Conservation (phyloP, 768 basidiomycete species). For the Leccinum barrowsii region DNA sequence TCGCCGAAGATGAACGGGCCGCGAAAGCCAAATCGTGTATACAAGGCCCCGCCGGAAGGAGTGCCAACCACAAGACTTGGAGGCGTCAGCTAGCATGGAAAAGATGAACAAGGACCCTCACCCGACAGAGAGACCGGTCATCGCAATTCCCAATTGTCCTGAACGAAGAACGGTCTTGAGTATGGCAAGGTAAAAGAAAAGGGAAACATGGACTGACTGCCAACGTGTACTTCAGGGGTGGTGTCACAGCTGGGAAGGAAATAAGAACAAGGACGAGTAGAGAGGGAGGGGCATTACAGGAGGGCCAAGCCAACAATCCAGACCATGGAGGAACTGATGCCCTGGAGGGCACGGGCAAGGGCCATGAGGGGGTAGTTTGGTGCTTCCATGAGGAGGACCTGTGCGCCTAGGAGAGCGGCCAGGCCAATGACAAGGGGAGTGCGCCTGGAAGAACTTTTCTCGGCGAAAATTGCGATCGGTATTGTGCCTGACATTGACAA, state of each 20-base stretch:
- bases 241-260: conserved; percentile 48
- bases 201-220: conserved; percentile 37
- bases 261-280: conserved; percentile 8
- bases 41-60: conserved; percentile 55
- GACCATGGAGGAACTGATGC: conserved; percentile 55
- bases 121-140: conserved; percentile 57
- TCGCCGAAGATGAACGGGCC: conserved; percentile 58
- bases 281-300: conserved; percentile 35
- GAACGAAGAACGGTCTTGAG: not conserved
- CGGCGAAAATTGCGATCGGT: conserved; percentile 54
- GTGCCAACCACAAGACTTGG: conserved; percentile 51
- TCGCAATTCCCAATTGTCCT: conserved; percentile 62
- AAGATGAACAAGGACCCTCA: conserved; percentile 16
- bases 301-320: conserved; percentile 63
- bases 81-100: not conserved
- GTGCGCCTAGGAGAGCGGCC: conserved; percentile 47
- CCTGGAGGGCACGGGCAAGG: conserved; percentile 56
- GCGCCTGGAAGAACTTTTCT: conserved; percentile 44
- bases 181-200: not conserved
- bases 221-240: conserved; percentile 45
- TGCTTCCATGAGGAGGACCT: conserved; percentile 62
- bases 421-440: conserved; percentile 50
- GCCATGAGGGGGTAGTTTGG: conserved; percentile 55
- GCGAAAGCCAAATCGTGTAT: conserved; percentile 52
- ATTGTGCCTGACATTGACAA: conserved; percentile 47